Evolutionary conservation across 768 basidiomycete species (phyloP), one percentile per base, ranked within the genome.

Genomic region (Xerocomus brunneocitrinus): DNA sequence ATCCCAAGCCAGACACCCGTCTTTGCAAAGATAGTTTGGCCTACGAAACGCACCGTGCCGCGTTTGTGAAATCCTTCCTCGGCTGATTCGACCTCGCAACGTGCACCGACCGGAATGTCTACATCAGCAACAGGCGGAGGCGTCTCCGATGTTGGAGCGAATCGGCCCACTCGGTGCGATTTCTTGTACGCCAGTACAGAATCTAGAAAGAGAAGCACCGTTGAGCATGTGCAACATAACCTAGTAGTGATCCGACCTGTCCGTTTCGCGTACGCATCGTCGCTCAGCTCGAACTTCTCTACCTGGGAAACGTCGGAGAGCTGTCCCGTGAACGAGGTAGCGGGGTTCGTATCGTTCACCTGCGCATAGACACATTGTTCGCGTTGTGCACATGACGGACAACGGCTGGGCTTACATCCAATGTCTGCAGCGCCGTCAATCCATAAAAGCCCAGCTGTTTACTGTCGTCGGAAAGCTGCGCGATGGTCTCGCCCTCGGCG

Each of bases 141-240:
- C 3, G 76, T 61, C 19, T 74, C 71, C 19, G 75, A 69, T 47
- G 77, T 74, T 0, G 78, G 78, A 19, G 89, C 89, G 67, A 95
- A 98, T 9, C 94, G 85, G 7, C 95, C 95, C 42, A 98, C 82
- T 68, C 90, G 85, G 68, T 95, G 72, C 2, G 78, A 78, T 67
- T 91, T 87, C 62, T 97, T 92, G 74, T 91, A 97, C 3, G 88
- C 85, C 13, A 93, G 77, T 28, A 98, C 90, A 8, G 90, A 88
- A 66, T 95, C 95, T 95, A 61, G 8, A 30, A 16, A 34, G 14
- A 34, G 25, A 14, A 13, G 4, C 35, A 57, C 49, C 61, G 32
- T 55, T 25, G 40, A 52, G 47, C 22, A 19, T 40, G 31, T 16
- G 7, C 8, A 39, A 34, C 32, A 19, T 10, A 13, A 44, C 4